Evolutionary conservation across 2,329 filamentous ascomycete species (phyloP), one percentile per base, ranked within the genome.

Genomic region (Pestalotiopsis sp.): DNA sequence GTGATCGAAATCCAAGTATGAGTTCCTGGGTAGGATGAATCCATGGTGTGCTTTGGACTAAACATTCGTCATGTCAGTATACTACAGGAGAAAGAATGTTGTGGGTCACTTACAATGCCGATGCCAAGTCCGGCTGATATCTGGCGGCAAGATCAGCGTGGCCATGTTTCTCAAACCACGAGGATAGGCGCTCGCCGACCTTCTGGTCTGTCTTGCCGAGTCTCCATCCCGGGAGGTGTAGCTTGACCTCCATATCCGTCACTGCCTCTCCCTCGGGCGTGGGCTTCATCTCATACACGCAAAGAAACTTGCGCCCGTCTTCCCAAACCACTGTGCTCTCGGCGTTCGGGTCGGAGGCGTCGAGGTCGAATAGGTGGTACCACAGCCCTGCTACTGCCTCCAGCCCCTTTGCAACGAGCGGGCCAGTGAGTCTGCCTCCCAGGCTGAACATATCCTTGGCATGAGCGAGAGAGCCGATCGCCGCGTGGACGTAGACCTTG

Each of bases 1-100:
- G 69, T 69, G 36, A 70, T 11, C 2, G 69, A 70, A 25, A 70
- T 23, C 11, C n/a, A 70, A 14, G 69, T 70, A 39, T 70, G 69
- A 2, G 67, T 70, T 59, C 27, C 52, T 12, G 65, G 67, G 41
- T 59, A 9, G 7, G 7, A 9, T 52, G 45, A 31, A 31, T n/a
- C 45, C 13, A 52, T 6, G 17, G 17, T n/a, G 45, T 52, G 45
- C 45, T 52, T 52, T 5, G 45, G 45, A n/a, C 45, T 52, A 17
- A 45, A 45, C 3, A 45, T 13, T 12, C 39, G 1, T 13, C 14
- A 45, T 45, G 39, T 45, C 14, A 45, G 39, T 45, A 13, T 45
- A 13, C 9, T 13, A 45, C 3, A 45, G 39, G 1, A 17, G 3
- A 45, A 45, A 17, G 39, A 2, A 17, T 17, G 14, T 45, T 45